Conservation (phyloP, 2,329 filamentous ascomycete species). For the Fusarium nurragi region DNA sequence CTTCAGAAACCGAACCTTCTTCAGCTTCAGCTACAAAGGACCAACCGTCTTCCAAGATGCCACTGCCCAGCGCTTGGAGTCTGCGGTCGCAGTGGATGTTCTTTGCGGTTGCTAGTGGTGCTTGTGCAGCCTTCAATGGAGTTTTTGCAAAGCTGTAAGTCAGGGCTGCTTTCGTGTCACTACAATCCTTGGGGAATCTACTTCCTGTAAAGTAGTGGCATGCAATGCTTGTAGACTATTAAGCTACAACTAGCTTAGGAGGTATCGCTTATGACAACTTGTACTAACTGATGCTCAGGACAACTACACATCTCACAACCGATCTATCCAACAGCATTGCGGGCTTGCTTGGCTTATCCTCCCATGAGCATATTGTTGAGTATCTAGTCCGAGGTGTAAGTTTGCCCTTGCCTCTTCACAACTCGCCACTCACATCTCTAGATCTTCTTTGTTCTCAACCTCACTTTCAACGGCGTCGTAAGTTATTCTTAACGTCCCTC, state of each 20-base stretch:
- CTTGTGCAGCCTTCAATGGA: slow-evolving; percentile 82
- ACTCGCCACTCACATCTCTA: slow-evolving; percentile 46
- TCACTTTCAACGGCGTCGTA: slow-evolving; percentile 77
- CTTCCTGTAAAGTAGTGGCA: neutral
- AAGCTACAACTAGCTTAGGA: neutral
- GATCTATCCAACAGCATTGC: slow-evolving; percentile 59
- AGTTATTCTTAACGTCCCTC: slow-evolving; percentile 41
- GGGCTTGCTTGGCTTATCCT: slow-evolving; percentile 54
- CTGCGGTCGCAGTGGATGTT: slow-evolving; percentile 67
- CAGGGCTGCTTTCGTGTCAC: neutral
- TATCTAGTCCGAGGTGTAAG: slow-evolving; percentile 60
- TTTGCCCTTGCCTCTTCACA: neutral
- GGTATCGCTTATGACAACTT: neutral
- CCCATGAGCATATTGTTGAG: slow-evolving; percentile 57
- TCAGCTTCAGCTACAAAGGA: neutral
- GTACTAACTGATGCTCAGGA: slow-evolving; percentile 50
- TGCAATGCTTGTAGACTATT: neutral
- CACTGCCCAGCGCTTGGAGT: slow-evolving; percentile 41
- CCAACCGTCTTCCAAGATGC: slow-evolving; percentile 18
- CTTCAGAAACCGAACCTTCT: slow-evolving; percentile 13
- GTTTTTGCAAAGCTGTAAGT: slow-evolving; percentile 84
- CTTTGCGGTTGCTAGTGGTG: slow-evolving; percentile 77
- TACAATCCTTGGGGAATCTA: too few relatives aligned
- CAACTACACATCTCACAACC: slow-evolving; percentile 65
- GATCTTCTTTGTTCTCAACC: slow-evolving; percentile 79